These are phyloP conservation scores for Mucor saturninus DNA, from an alignment of 371 early-diverging fungal species.

Conservation along the genomic window DNA sequence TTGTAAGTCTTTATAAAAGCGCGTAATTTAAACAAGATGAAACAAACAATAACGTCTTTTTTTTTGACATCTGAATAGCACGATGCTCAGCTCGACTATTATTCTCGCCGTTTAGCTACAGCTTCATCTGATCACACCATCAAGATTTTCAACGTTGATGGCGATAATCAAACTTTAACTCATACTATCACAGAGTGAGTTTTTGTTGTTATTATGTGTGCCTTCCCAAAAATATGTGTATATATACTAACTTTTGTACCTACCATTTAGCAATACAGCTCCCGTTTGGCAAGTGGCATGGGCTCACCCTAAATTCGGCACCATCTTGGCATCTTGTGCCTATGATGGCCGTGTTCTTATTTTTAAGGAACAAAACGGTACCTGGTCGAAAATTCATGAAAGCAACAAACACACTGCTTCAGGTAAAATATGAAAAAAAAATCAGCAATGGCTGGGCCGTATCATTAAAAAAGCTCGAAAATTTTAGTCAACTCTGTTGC, in stretches of 20 bases:
- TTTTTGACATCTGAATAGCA: conserved; percentile 63
- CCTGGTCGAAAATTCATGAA: conserved; percentile 90
- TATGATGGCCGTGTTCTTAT: conserved; percentile 95
- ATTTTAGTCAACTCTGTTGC: conserved; percentile 88
- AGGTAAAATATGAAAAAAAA: conserved; percentile 53
- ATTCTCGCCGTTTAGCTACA: conserved; percentile 94
- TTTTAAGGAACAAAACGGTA: conserved; percentile 90
- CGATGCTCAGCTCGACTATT: conserved; percentile 98
- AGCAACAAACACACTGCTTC: conserved; percentile 88
- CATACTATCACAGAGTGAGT: conserved; percentile 54
- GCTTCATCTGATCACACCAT: conserved; percentile 96
- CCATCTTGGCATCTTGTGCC: conserved; percentile 93
- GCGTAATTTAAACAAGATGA: conserved; percentile 4
- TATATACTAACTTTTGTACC: background rate
- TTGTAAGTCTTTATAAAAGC: conserved; percentile 61
- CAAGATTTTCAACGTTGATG: conserved; percentile 89
- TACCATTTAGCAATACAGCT: conserved; percentile 80
- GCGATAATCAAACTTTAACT: conserved; percentile 77
- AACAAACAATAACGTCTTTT: background rate
- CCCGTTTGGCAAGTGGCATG: conserved; percentile 99
- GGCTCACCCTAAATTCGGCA: conserved; percentile 98
- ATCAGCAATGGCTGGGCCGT: background rate
- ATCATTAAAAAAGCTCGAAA: background rate
- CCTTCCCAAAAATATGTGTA: background rate
- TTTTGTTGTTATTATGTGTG: background rate